Percentiles rank a stretch among this genome's conserved stretches.
Conservation (phyloP, 1,284 basidiomycete genomes). For the Porodaedalea pini region DNA sequence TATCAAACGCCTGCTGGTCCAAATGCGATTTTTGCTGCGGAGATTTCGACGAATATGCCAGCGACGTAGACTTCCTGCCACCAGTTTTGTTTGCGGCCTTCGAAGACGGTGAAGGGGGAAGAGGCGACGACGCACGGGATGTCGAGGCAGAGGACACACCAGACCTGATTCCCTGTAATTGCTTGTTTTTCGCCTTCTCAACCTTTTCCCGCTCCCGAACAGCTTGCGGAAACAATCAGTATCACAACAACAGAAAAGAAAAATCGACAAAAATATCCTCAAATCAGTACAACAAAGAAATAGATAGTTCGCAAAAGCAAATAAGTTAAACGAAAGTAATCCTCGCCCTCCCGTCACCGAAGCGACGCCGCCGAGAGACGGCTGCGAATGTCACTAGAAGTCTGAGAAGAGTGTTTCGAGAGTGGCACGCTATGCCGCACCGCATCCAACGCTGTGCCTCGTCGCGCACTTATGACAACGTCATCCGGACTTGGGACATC, state of each 20-base stretch:
- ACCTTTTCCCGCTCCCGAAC: conserved; percentile 75
- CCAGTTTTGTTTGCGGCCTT: conserved; percentile 1
- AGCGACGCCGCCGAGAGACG: conserved; percentile 17
- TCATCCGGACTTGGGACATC: conserved; percentile 87
- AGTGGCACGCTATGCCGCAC: conserved; percentile 26
- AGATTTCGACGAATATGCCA: conserved; percentile 32
- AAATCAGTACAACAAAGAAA: conserved; percentile 35
- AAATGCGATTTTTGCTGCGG: conserved; percentile 34
- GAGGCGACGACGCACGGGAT: conserved; percentile 43
- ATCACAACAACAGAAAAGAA: conserved; percentile 23
- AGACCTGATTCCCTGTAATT: conserved; percentile 40
- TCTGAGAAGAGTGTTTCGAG: conserved; percentile 26
- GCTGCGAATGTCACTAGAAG: conserved; percentile 21
- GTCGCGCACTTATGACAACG: conserved; percentile 72
- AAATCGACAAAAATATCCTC: conserved; percentile 26
- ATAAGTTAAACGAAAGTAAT: conserved; percentile 27
- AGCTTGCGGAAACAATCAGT: conserved; percentile 49
- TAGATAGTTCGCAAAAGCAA: conserved; percentile 22
- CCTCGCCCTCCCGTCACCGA: conserved; percentile 26
- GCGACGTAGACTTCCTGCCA: conserved; percentile 31
- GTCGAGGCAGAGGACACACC: conserved; percentile 29
- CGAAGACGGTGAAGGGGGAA: conserved; percentile 6
- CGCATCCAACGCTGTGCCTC: conserved; percentile 59
- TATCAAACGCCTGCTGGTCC: conserved; percentile 63
- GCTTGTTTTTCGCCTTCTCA: conserved; percentile 45